Evolutionary conservation across 1,284 basidiomycete genomes (phyloP).

Genomic region (Phellopilus nigrolimitatus): DNA sequence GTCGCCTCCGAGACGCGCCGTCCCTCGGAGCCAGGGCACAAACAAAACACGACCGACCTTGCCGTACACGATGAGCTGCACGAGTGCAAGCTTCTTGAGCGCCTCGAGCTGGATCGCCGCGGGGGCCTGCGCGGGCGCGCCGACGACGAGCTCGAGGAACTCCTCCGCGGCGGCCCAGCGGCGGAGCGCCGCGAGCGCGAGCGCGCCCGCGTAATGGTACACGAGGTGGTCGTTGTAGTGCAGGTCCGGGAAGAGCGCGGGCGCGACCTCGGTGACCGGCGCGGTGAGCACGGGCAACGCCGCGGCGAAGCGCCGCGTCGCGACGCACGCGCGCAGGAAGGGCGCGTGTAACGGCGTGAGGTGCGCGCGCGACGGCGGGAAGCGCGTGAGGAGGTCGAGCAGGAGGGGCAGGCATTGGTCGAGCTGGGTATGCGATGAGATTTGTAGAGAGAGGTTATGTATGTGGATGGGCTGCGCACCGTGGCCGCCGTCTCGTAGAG

Average conservation of each 20-base stretch:
- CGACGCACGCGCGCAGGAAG: constrained; percentile 46
- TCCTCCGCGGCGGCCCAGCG: constrained; percentile 64
- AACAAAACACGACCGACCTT: constrained; percentile 38
- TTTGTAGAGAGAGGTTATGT: neutral
- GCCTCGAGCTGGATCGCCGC: constrained; percentile 80
- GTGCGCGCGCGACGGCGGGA: constrained; percentile 48
- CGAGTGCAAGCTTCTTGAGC: constrained; percentile 72
- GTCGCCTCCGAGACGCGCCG: too few species aligned
- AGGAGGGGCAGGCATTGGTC: constrained; percentile 54
- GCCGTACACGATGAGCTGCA: constrained; percentile 72
- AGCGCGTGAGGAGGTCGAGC: constrained; percentile 52
- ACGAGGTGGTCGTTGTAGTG: constrained; percentile 69
- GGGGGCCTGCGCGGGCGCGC: constrained; percentile 60
- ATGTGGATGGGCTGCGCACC: constrained; percentile 24
- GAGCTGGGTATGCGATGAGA: constrained; percentile 28
- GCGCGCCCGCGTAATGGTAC: constrained; percentile 74
- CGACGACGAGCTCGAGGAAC: constrained; percentile 72
- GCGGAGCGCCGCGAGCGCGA: constrained; percentile 56
- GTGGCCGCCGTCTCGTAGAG: constrained; percentile 20
- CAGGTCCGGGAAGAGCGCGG: constrained; percentile 45
- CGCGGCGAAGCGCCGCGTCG: constrained; percentile 44
- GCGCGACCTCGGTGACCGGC: constrained; percentile 54
- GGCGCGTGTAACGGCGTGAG: constrained; percentile 67
- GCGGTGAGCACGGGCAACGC: constrained; percentile 53
- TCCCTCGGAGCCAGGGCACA: constrained; percentile 10